phyloP scores from a whole-genome alignment of 345 rosid species.

The Populus tremula region DNA sequence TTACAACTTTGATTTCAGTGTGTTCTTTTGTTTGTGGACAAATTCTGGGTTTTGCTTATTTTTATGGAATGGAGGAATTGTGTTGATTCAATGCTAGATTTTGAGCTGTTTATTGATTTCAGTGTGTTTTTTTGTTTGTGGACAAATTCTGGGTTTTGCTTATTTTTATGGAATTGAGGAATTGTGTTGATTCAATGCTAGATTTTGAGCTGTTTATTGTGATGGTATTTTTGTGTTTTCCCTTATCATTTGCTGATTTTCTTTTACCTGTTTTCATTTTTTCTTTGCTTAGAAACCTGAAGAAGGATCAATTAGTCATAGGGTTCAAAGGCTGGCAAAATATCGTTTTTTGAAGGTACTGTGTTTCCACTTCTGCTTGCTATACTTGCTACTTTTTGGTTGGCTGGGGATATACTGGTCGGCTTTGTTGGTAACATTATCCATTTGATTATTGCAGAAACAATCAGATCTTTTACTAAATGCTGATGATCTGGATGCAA shows the following conservation, averaged over 20 bases:
- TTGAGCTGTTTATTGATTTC: background rate
- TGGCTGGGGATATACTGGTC: background rate
- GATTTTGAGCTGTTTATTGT: background rate
- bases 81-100: background rate
- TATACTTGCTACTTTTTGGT: background rate
- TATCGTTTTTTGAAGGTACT: conserved; percentile 85
- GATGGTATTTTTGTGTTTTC: too few relatives aligned
- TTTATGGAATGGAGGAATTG: background rate
- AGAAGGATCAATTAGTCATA: conserved; percentile 91
- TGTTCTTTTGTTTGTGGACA: background rate
- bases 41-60: background rate
- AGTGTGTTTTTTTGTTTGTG: background rate
- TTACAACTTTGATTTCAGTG: background rate
- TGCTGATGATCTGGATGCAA: conserved; percentile 96
- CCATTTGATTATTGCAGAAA: conserved; percentile 56
- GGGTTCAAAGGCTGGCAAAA: conserved; percentile 91
- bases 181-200: background rate
- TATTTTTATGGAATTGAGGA: background rate
- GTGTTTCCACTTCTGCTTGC: background rate
- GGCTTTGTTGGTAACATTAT: conserved; percentile 11
- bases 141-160: background rate
- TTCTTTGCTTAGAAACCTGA: conserved; percentile 83
- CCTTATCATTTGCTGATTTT: background rate
- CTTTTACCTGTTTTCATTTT: conserved; percentile 9
- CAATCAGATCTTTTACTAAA: conserved; percentile 94